Evolutionary conservation across 257 asterid species (phyloP).

Genomic region (Solanum acaule): DNA sequence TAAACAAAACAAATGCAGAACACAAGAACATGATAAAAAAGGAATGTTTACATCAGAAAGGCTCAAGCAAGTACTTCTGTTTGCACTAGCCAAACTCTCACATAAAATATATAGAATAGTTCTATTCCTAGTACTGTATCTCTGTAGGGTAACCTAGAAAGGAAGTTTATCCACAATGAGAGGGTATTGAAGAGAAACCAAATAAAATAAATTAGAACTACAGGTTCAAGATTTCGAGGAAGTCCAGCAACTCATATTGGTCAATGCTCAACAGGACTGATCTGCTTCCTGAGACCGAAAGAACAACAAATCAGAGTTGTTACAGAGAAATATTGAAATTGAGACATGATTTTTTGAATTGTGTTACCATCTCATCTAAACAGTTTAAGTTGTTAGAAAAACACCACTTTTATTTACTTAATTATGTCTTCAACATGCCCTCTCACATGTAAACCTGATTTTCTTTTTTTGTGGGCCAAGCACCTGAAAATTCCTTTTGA

Average conservation of each 20-base stretch:
- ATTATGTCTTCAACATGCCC: not conserved
- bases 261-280: not conserved
- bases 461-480: not conserved
- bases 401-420: not conserved
- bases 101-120: not conserved
- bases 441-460: not conserved
- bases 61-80: not conserved
- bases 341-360: not conserved
- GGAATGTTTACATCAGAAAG: not conserved
- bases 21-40: not conserved
- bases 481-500: not conserved
- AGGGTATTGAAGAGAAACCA: not conserved
- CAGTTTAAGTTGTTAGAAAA: not conserved
- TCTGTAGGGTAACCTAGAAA: not conserved
- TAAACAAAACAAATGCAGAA: not conserved
- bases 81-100: not conserved
- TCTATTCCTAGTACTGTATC: not conserved
- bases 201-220: not conserved
- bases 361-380: not conserved
- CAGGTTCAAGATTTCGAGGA: not conserved
- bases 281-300: not conserved
- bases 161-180: not conserved
- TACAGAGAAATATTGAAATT: not conserved
- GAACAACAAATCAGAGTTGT: not conserved
- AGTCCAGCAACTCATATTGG: not conserved